phyloP scores from a whole-genome alignment of 2,329 filamentous ascomycete genomes.

The Aspergillus brasiliensis region DNA sequence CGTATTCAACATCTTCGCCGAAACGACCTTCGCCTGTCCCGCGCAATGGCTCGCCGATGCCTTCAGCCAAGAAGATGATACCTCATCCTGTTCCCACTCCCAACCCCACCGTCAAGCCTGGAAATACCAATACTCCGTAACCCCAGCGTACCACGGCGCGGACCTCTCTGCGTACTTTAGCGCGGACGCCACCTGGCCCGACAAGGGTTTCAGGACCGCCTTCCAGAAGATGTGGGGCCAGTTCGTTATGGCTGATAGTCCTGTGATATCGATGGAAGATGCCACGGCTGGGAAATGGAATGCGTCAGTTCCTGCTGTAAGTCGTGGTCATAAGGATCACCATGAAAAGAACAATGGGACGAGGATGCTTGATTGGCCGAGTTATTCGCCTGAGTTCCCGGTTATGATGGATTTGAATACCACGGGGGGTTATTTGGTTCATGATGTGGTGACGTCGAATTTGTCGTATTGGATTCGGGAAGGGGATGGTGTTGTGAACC shows the following conservation, averaged over 20 bases:
- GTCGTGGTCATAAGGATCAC: too few relatives aligned
- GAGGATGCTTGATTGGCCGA: constrained; percentile 36
- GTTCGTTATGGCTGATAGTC: constrained; percentile 48
- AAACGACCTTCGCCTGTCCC: constrained; percentile 59
- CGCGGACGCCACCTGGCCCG: constrained; percentile 22
- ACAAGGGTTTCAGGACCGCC: constrained; percentile 38
- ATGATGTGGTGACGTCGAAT: constrained; percentile 20
- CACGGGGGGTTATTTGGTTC: constrained; percentile 42
- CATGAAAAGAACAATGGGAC: constrained; percentile 25
- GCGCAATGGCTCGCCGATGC: constrained; percentile 59
- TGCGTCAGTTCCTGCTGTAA: constrained; percentile 15
- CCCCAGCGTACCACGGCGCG: constrained; percentile 66
- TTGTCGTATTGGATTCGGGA: constrained; percentile 29
- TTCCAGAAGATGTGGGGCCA: constrained; percentile 52
- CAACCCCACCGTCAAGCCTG: constrained; percentile 37
- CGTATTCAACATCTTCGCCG: constrained; percentile 55
- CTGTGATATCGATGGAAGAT: constrained; percentile 24
- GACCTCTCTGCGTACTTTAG: constrained; percentile 56
- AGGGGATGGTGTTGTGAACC: constrained; percentile 39
- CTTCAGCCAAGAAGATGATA: constrained; percentile 34
- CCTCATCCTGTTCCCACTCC: too few relatives aligned
- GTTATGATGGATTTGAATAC: constrained; percentile 52
- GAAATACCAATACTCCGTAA: constrained; percentile 63
- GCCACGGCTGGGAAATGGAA: constrained; percentile 25
- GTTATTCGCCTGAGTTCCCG: constrained; percentile 34